A percentile compares a stretch with the other conserved stretches of the same genome.
These are phyloP conservation scores for Heritiera littoralis DNA, from an alignment of 345 rosid species.

Conservation along the genomic window DNA sequence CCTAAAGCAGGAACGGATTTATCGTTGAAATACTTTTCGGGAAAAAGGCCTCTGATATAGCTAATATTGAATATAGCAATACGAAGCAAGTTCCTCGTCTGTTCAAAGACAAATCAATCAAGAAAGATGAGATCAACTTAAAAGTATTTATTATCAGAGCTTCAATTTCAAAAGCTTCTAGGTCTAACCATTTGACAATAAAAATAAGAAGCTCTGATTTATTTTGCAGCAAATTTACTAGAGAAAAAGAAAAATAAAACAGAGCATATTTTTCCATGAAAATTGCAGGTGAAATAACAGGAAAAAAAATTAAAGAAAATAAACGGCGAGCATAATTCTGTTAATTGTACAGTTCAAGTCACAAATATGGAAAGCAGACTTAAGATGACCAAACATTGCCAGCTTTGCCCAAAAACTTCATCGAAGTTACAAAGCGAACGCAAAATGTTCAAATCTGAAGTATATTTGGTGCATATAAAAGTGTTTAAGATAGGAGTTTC, in stretches of 20 bases:
- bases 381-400: neutral
- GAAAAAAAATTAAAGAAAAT: slow-evolving; percentile 1
- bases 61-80: slow-evolving; percentile 96
- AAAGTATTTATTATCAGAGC: neutral
- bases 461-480: neutral
- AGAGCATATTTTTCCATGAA: neutral
- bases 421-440: slow-evolving; percentile 1
- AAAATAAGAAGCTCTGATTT: neutral
- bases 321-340: neutral
- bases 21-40: slow-evolving; percentile 91
- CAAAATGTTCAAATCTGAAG: slow-evolving; percentile 10
- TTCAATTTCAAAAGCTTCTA: slow-evolving; percentile 1
- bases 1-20: slow-evolving; percentile 97
- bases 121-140: slow-evolving; percentile 18
- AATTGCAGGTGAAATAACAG: neutral
- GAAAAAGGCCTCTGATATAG: slow-evolving; percentile 94
- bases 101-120: slow-evolving; percentile 9
- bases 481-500: slow-evolving; percentile 4
- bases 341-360: neutral
- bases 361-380: neutral
- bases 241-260: neutral
- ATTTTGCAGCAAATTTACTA: neutral
- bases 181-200: neutral
- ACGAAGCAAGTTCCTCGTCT: slow-evolving; percentile 93
- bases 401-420: neutral